Base-by-base conservation (phyloP, 257 asterid species). In the Verbascum thapsus region DNA sequence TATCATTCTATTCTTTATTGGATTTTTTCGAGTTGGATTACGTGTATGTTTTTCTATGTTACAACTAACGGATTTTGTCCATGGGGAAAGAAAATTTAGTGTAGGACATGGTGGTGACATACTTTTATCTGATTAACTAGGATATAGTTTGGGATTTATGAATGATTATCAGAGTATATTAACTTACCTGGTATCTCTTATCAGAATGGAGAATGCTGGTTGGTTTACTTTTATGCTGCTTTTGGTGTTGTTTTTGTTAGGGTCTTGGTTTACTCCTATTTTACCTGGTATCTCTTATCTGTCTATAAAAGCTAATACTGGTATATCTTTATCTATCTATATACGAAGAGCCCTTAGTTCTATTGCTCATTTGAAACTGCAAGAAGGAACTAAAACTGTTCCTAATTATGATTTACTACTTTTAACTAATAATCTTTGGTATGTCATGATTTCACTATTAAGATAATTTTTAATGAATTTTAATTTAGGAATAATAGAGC, bases 281-380 rank as follows among this genome's bases (percentile, higher is more conserved):
- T 80, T 84, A 44, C 67, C 71, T 81, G 80, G 68, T 73, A 62
- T 73, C 79, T 69, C 68, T 80, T 63, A 50, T 79, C 68, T 67
- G 63, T 75, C 67, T 68, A 58, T 70, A 78, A 73, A 72, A 68
- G 83, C 78, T 74, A 80, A 69, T 53, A 72, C 55, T 75, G 85
- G 78, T 76, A 76, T 80, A 73, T 66, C 83, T 72, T 71, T 77
- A 69, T 81, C 76, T 75, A 63, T 87, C 72, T 71, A 53, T 72
- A 68, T 76, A 64, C 63, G 84, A 79, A 78, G 75, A 79, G 80
- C 76, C 39, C 72, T 80, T 76, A 79, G 58, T 60, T 73, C 83
- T 82, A 35, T 82, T 88, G 82, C 84, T 74, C 80, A 67, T 74
- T 73, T 80, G 95, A 86, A 70, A 77, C 78, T 60, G 65, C 88